Conservation (phyloP, 1,139 yeast genomes). For the Yamadazyma jaroonii region DNA sequence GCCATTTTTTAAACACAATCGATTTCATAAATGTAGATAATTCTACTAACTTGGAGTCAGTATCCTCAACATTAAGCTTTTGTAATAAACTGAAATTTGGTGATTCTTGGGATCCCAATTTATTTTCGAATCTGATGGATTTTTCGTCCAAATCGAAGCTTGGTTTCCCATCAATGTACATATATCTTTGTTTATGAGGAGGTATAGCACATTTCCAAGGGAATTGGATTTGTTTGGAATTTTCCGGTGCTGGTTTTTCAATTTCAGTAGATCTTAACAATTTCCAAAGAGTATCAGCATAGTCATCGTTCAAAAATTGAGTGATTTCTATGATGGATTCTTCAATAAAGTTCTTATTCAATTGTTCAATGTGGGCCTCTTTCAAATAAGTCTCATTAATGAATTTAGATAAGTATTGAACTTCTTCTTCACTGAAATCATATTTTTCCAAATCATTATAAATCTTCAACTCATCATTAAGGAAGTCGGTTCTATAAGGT, state of each 20-base stretch:
- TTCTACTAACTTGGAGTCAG: constrained; percentile 41
- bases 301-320: constrained; percentile 52
- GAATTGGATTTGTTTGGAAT: constrained; percentile 49
- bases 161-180: constrained; percentile 73
- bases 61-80: constrained; percentile 13
- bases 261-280: constrained; percentile 51
- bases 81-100: constrained; percentile 49
- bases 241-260: constrained; percentile 57
- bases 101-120: constrained; percentile 46
- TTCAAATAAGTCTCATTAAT: constrained; percentile 58
- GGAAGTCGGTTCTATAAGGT: constrained; percentile 35
- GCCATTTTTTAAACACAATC: constrained; percentile 66
- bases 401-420: constrained; percentile 45
- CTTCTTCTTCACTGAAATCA: constrained; percentile 34
- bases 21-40: constrained; percentile 62
- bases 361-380: constrained; percentile 32
- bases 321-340: constrained; percentile 70
- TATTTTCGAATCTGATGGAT: constrained; percentile 23
- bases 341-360: constrained; percentile 54
- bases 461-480: constrained; percentile 24
- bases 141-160: constrained; percentile 24
- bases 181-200: constrained; percentile 85
- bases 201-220: constrained; percentile 96
- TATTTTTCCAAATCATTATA: constrained; percentile 20
- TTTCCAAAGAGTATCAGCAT: constrained; percentile 31